phyloP scores from a whole-genome alignment of 768 basidiomycete genomes.

The Tricholoma hemisulphureum region DNA sequence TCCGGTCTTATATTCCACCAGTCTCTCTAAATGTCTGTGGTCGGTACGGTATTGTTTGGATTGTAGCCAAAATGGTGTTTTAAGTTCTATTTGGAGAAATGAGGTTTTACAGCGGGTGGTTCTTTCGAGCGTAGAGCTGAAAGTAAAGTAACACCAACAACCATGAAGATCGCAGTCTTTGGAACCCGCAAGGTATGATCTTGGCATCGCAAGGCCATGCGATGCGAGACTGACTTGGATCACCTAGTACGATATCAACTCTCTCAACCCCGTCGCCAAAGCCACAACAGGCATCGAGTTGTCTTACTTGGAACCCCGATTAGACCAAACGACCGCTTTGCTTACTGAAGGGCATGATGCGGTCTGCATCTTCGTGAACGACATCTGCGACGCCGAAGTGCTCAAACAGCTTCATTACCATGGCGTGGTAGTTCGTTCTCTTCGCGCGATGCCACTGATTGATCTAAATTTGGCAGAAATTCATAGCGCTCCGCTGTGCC shows the following conservation, averaged over 20 bases:
- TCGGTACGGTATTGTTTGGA: too few species aligned
- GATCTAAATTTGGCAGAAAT: conserved; percentile 31
- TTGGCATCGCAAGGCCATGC: not conserved
- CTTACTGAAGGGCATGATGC: conserved; percentile 39
- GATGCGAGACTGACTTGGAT: not conserved
- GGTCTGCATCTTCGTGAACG: conserved; percentile 45
- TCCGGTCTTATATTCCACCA: too few species aligned
- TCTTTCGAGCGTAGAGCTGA: too few species aligned
- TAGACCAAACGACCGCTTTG: conserved; percentile 34
- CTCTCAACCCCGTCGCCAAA: conserved; percentile 27
- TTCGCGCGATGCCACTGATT: not conserved
- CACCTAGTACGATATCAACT: conserved; percentile 36
- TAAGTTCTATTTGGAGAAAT: too few species aligned
- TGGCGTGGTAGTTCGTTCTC: conserved; percentile 32
- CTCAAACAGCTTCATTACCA: conserved; percentile 30
- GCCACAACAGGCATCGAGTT: conserved; percentile 29
- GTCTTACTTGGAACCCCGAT: conserved; percentile 37
- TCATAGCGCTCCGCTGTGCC: conserved; percentile 39
- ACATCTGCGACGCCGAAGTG: conserved; percentile 36
- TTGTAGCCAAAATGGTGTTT: too few species aligned
- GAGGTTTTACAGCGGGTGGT: too few species aligned
- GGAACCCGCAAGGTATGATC: conserved; percentile 35
- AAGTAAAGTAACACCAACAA: not conserved
- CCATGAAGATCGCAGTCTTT: conserved; percentile 45
- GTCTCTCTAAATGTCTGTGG: too few species aligned